Evolutionary conservation across 2,329 filamentous ascomycete genomes (phyloP).

Genomic region (Myriosclerotinia curreyana): DNA sequence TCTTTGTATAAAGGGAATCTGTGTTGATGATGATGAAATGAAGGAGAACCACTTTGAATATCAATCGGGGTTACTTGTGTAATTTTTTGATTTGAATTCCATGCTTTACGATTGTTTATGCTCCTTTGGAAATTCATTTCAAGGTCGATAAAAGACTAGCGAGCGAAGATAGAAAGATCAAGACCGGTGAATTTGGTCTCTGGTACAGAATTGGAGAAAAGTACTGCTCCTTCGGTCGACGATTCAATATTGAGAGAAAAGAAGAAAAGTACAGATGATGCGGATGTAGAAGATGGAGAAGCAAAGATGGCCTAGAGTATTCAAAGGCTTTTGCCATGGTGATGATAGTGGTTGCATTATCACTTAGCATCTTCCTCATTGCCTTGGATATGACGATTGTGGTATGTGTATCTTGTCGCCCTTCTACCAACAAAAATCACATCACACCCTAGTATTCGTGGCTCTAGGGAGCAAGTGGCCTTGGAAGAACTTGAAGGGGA

Average conservation of each 20-base stretch:
- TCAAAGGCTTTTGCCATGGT: conserved; percentile 34
- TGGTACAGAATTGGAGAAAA: conserved; percentile 27
- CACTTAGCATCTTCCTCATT: conserved; percentile 49
- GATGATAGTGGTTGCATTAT: conserved; percentile 48
- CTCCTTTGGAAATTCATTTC: neutral
- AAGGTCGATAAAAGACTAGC: neutral
- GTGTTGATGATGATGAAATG: neutral
- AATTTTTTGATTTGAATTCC: neutral
- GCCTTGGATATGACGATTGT: conserved; percentile 50
- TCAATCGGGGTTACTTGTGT: neutral
- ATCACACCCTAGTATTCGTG: conserved; percentile 28
- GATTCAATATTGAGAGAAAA: conserved; percentile 26
- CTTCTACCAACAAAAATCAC: neutral
- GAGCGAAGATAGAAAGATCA: neutral
- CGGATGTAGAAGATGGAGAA: conserved; percentile 19
- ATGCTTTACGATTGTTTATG: neutral
- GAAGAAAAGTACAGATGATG: conserved; percentile 27
- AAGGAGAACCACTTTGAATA: neutral
- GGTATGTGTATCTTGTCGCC: conserved; percentile 2
- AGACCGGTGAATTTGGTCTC: conserved; percentile 6
- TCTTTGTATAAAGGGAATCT: neutral
- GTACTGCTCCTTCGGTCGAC: conserved; percentile 25
- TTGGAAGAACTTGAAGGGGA: conserved; percentile 35
- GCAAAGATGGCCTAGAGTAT: conserved; percentile 30
- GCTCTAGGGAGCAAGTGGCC: conserved; percentile 42